Evolutionary conservation across 2,329 filamentous ascomycete species (phyloP), one percentile per base, ranked within the genome.

Genomic region (Fusarium sp.): DNA sequence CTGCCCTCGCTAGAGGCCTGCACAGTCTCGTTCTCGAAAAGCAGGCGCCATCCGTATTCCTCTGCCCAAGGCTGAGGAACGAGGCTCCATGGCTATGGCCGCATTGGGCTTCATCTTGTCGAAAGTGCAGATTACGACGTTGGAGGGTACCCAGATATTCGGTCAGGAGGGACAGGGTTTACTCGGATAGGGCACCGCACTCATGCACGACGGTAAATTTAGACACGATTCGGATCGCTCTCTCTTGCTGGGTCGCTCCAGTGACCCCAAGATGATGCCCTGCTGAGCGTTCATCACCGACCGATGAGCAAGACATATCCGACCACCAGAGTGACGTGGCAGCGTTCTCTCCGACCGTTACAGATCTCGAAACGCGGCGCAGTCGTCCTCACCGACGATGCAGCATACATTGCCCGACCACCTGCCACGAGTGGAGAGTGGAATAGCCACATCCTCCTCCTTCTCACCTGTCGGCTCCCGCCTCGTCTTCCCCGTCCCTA

Each of bases 161-260:
- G 76, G 76, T 74, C 77, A 74, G 68, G 71, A 74, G 70, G 68
- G 73, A 62, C 52, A 70, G 72, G 74, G 76, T 69, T 70, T 65
- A 35, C 63, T 36, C 73, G 63, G 50, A 76, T 70, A 77, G 65
- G 74, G 74, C 69, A 68, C 25, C 47, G 45, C 68, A 27, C 57
- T 70, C 58, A 76, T 76, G 76, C 76, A 77, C 63, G 65, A 70
- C 50, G 61, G 68, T 71, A 77, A 74, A 75, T 78, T 73, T 74
- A 75, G 70, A 73, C 63, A 71, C 68, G 66, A 74, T 73, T 74
- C 64, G 67, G 69, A 67, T 70, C 61, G 63, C 70, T 40, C 56
- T 73, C 68, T 74, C 71, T 29, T 6, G 60, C 65, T 75, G 65
- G 58, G 59, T 54, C 57, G 57, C 61, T 65, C 58, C 58, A 64